Evolutionary conservation across 1,139 yeast genomes (phyloP).

Genomic region (Citeromyces siamensis): DNA sequence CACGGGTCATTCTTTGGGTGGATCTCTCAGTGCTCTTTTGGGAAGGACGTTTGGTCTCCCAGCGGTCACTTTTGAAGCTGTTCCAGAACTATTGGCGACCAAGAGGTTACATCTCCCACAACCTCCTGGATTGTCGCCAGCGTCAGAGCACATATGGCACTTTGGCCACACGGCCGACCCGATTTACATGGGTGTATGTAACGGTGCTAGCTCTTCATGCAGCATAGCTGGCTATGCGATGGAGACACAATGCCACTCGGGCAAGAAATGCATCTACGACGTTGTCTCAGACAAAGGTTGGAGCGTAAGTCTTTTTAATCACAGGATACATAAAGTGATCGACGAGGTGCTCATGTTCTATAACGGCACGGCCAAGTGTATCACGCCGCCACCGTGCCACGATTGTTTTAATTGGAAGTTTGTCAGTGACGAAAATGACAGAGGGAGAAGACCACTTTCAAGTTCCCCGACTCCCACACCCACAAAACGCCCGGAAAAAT

Average conservation of each 20-base stretch:
- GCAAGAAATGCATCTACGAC: constrained; percentile 80
- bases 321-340: constrained; percentile 83
- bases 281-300: constrained; percentile 85
- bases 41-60: constrained; percentile 91
- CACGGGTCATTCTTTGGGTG: constrained; percentile 95
- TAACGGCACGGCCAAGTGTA: constrained; percentile 69
- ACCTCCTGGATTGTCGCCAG: constrained; percentile 82
- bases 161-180: constrained; percentile 98
- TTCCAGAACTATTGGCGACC: constrained; percentile 82
- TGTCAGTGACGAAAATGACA: constrained; percentile 32
- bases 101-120: constrained; percentile 78
- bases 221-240: constrained; percentile 92
- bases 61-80: constrained; percentile 84
- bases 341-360: constrained; percentile 66
- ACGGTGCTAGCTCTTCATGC: constrained; percentile 87
- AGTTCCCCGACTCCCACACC: constrained; percentile 4
- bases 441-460: constrained; percentile 10
- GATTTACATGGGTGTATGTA: constrained; percentile 91
- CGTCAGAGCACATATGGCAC: constrained; percentile 84
- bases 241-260: constrained; percentile 96
- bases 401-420: constrained; percentile 93
- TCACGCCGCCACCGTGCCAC: constrained; percentile 62
- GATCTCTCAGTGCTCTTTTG: constrained; percentile 67
- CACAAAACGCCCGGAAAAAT: constrained; percentile 11
- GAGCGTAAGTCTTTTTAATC: constrained; percentile 82